Evolutionary conservation across 1,284 basidiomycete genomes (phyloP), one percentile per base, ranked within the genome.

Genomic region (Sanghuangporus sanghuang): DNA sequence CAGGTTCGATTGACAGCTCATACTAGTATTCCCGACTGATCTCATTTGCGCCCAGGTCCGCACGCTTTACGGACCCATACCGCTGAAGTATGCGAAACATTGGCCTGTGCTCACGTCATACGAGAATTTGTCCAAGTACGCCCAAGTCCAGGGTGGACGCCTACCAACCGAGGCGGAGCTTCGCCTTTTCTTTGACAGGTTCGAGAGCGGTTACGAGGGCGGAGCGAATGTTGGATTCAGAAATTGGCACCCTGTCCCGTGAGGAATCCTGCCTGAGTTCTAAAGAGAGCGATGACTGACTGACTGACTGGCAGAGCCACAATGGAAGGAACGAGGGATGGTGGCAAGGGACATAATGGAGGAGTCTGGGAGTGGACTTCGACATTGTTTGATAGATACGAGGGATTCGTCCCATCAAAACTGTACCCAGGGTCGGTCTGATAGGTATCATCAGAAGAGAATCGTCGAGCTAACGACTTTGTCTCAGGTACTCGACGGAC

Each of bases 301-400:
- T 6, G 40, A 42, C 3, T 46, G 44, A n/a, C 3, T 46, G 44
- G 6, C 60, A 90, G 88, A 49, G 83, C 86, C 27, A 90, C 89
- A 57, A 85, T 80, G 5, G 89, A 85, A 58, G 73, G 77, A 65
- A 74, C 74, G 60, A 76, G 74, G 65, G 68, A 73, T 49, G 78
- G 40, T 40, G 82, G 84, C 2, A 81, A 77, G 72, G 89, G 89
- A 32, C 87, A 89, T 69, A 98, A 98, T 69, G 96, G 96, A 18
- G 96, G 96, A 18, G 90, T 97, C n/a, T 99, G 95, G 95, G 95
- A 98, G 77, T 98, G 96, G 96, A 98, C 96, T 3, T 89, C 88
- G 27, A 95, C 94, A 6, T 68, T 81, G 35, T 85, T 96, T 59
- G 85, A 86, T 35, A 81, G 78, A 44, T 81, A 86, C 68, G 86